Evolutionary conservation across 805 yeast genomes (phyloP).

Genomic region (Schwanniomyces occidentalis): DNA sequence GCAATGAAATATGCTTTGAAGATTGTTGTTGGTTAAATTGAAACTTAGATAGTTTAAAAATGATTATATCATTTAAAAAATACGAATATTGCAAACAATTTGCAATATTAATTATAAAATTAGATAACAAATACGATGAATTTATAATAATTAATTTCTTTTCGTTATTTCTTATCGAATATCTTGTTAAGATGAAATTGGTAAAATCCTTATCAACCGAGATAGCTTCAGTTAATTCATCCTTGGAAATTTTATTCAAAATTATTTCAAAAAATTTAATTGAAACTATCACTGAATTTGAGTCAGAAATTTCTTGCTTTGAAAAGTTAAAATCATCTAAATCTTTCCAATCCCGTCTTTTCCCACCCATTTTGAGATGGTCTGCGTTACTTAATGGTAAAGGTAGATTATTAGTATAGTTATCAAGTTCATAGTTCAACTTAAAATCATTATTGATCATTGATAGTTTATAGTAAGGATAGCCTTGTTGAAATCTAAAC

Average conservation of each 20-base stretch:
- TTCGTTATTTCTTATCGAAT: conserved; percentile 8
- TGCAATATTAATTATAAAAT: conserved; percentile 28
- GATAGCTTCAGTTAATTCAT: conserved; percentile 6
- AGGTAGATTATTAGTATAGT: conserved; percentile 13
- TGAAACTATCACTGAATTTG: conserved; percentile 12
- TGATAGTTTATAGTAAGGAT: conserved; percentile 17
- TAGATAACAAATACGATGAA: conserved; percentile 30
- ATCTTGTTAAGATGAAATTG: conserved; percentile 4
- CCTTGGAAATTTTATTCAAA: conserved; percentile 12
- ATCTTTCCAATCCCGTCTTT: conserved; percentile 11
- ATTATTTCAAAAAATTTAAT: conserved; percentile 10
- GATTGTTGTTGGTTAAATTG: conserved; percentile 8
- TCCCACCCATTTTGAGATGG: conserved; percentile 6
- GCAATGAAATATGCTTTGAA: conserved; percentile 7
- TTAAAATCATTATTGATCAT: conserved; percentile 7
- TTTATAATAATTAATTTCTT: conserved; percentile 33
- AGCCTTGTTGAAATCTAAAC: conserved; percentile 18
- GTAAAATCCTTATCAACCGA: conserved; percentile 5
- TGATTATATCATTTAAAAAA: conserved; percentile 30
- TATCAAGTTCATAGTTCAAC: conserved; percentile 13
- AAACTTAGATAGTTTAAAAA: conserved; percentile 35
- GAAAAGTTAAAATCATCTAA: conserved; percentile 2
- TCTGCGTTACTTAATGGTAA: conserved; percentile 17
- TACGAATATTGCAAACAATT: conserved; percentile 17
- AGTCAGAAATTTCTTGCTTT: conserved; percentile 6